Conservation (phyloP, 2,329 filamentous ascomycete species). For the Geoglossum cookeanum region DNA sequence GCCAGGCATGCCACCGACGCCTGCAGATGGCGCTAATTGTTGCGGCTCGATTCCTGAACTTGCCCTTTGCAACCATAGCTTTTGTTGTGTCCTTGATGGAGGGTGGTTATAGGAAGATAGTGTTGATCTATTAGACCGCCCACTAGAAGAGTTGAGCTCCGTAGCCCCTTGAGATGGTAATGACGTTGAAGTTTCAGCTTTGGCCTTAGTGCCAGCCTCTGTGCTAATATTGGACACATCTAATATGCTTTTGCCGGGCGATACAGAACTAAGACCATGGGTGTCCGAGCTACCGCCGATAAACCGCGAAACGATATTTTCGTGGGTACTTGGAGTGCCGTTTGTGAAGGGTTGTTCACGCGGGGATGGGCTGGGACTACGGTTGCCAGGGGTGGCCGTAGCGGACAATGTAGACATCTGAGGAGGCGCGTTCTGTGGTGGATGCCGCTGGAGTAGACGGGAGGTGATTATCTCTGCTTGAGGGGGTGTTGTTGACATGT, state of each 20-base stretch:
- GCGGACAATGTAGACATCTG: constrained; percentile 44
- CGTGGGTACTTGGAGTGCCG: constrained; percentile 3
- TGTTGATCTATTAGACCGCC: not conserved
- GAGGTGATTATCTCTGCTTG: constrained; percentile 48
- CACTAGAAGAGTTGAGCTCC: constrained; percentile 9
- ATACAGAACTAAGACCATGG: not conserved
- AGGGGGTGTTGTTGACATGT: not conserved
- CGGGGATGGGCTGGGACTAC: constrained; percentile 18
- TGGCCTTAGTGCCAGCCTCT: not conserved
- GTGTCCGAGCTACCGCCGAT: constrained; percentile 3
- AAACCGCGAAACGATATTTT: constrained; percentile 5
- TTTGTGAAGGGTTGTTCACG: constrained; percentile 10
- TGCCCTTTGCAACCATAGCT: constrained; percentile 53
- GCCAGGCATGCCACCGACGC: constrained; percentile 14
- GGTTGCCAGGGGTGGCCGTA: constrained; percentile 24
- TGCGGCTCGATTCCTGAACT: constrained; percentile 51
- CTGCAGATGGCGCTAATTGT: constrained; percentile 25
- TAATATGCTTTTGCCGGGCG: not conserved
- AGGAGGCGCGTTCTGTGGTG: constrained; percentile 41
- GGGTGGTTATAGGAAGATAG: constrained; percentile 1
- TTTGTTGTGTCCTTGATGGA: constrained; percentile 51
- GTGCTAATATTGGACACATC: not conserved
- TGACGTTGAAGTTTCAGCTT: not conserved
- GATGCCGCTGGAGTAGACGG: constrained; percentile 43
- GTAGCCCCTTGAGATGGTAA: constrained; percentile 11